Conservation (phyloP, 176 grass and related monocot genomes). For the Pontederia crassipes region DNA sequence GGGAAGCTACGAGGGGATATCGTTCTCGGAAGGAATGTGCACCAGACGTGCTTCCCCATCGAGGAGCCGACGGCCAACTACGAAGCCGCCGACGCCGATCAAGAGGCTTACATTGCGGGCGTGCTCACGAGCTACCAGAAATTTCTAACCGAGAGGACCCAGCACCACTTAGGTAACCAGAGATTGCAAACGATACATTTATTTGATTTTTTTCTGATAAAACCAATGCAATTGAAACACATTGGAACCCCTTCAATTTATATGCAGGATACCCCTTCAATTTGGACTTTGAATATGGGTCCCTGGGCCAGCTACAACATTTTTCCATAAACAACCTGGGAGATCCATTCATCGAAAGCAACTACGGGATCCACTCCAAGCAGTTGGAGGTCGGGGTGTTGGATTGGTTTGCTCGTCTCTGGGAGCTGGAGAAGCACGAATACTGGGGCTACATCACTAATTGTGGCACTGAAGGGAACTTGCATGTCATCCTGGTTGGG, state of each 20-base stretch:
- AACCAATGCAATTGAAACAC: too few species aligned
- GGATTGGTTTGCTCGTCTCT: conserved; percentile 84
- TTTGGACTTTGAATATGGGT: conserved; percentile 76
- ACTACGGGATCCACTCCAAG: conserved; percentile 78
- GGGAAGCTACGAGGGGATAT: conserved; percentile 34
- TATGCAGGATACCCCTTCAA: conserved; percentile 74
- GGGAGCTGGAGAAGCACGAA: conserved; percentile 59
- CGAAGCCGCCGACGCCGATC: conserved; percentile 46
- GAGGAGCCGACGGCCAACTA: conserved; percentile 73
- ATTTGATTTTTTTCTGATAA: too few species aligned
- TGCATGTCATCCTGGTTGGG: conserved; percentile 87
- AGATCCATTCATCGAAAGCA: conserved; percentile 85
- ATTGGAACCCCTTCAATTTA: background rate
- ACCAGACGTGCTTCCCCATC: conserved; percentile 50
- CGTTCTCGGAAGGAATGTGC: conserved; percentile 68
- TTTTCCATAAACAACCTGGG: conserved; percentile 85
- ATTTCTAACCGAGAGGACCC: conserved; percentile 61
- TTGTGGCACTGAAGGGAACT: conserved; percentile 86
- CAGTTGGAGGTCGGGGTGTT: conserved; percentile 82
- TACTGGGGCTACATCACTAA: conserved; percentile 94
- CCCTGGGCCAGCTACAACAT: conserved; percentile 53
- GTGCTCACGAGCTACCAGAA: conserved; percentile 60
- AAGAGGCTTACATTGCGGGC: conserved; percentile 71
- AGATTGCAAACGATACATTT: too few species aligned
- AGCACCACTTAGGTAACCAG: conserved; percentile 59